Base-by-base conservation (phyloP, 371 early-diverging fungal genomes). In the Coemansia sp. region DNA sequence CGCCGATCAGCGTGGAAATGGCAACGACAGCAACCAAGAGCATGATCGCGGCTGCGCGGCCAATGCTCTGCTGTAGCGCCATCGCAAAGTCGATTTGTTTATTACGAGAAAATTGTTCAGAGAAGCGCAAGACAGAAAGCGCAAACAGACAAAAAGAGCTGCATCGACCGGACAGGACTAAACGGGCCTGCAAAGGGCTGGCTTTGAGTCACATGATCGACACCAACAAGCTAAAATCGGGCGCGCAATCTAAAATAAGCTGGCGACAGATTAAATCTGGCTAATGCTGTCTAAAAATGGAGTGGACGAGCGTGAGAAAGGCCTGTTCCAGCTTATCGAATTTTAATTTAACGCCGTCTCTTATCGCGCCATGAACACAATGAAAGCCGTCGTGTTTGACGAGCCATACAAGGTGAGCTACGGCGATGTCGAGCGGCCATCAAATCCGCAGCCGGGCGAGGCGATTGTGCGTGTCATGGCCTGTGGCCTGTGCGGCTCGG, bases 401-500 rank as follows among this genome's bases (percentile, higher is more conserved):
- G 39, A 52, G 60, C 70, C 70, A 11, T 64, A 51, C 48, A 52
- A 45, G 31, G 64, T 69, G 35, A 26, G 52, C 38, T 63, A 35
- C 43, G 57, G 56, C 43, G 34, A 65, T 6, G 65, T 63, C 7
- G 55, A 61, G 36, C 65, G 65, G 10, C 70, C 70, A 7, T 57
- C 49, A 8, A 34, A 60, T 30, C 65, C 70, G 34, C 53, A 41
- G 36, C 42, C 48, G 7, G 70, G 70, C 47, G 70, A 70, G 48
- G 70, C 65, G n/a, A 70, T 70, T 11, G 70, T 70, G 30, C 70
- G 70, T 2, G 70, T 70, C 31, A 64, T 50, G 56, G 70, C 70
- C 9, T 61, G 70, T 26, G 70, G 70, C 9, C 61, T 70, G n/a
- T 70, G 70, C 30, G 70, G 70, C 34, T 70, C 70, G 1, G 70